Base-by-base conservation (phyloP, 192 early-diverging fungal genomes). In the Lunasporangiospora selenospora region DNA sequence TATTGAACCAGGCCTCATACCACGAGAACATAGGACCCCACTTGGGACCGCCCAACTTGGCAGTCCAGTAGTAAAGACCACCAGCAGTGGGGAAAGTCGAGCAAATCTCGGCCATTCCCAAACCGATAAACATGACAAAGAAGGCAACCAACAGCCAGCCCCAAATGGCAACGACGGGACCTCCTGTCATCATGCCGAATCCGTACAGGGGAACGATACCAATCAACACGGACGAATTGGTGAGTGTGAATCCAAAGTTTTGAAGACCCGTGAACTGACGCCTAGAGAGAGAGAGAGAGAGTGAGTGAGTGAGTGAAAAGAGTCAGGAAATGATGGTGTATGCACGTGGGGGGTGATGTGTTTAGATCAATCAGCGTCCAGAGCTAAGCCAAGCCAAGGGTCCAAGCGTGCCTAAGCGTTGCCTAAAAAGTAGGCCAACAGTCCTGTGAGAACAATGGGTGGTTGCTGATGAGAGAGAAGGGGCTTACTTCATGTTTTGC, bases 61-160 rank as follows among this genome's bases (percentile, higher is more conserved):
- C 66, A 10, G 66, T 69, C 66, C 66, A 69, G 23, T 58, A 69
- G 51, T 69, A 69, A 21, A 69, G 51, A 11, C 56, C 76, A 32
- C 80, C 80, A 18, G 80, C 76, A 21, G 82, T 81, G 26, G 82
- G 80, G 36, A 67, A 83, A 34, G 82, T 78, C 45, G 54, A 61
- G 50, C 80, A 81, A 45, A 85, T 85, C 67, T 85, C 79, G 31
- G 81, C 83, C 54, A 85, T 59, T 18, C 77, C 77, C 21, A 76
- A 41, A 32, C 75, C 75, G 33, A 82, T 76, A 12, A 79, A 53
- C 44, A 77, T 81, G 29, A 80, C 77, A 54, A 83, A 78, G 63
- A 76, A 44, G 2, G 75, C 70, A 6, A 77, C 77, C 13, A 85
- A 39, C 39, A 83, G 16, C 83, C 83, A 85, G 6, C 83, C 83